Conservation (phyloP, 768 basidiomycete genomes). For the Kwoniella heveanensis region DNA sequence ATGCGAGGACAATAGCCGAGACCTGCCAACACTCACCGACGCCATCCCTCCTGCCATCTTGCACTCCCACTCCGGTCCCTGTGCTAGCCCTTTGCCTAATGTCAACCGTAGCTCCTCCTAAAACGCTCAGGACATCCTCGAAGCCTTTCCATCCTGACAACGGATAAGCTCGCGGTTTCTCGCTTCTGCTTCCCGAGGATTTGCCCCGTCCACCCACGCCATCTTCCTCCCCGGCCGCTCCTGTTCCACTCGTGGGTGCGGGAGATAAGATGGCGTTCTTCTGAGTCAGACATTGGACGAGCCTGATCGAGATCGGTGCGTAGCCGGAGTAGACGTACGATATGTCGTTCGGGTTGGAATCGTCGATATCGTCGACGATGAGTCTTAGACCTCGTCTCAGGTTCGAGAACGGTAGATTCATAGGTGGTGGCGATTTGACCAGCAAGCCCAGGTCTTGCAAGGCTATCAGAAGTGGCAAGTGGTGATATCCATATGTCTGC, state of each 20-base stretch:
- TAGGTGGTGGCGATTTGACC: constrained; percentile 65
- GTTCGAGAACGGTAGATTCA: constrained; percentile 66
- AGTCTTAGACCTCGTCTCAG: constrained; percentile 83
- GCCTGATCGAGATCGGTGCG: constrained; percentile 85
- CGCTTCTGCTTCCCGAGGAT: constrained; percentile 51
- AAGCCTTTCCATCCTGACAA: constrained; percentile 97
- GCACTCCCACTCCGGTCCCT: not conserved
- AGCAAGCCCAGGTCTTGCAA: constrained; percentile 59
- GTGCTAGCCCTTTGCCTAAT: constrained; percentile 58
- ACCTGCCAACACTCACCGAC: constrained; percentile 17
- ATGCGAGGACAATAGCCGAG: not conserved
- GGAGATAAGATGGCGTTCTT: constrained; percentile 74
- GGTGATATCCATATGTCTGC: constrained; percentile 75
- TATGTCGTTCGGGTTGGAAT: constrained; percentile 77
- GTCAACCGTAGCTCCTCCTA: constrained; percentile 87
- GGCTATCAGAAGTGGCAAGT: constrained; percentile 58
- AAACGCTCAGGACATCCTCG: constrained; percentile 78
- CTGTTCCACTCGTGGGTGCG: constrained; percentile 8
- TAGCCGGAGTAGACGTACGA: constrained; percentile 96
- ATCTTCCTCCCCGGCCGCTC: constrained; percentile 57
- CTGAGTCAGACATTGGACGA: constrained; percentile 90
- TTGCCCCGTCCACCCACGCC: constrained; percentile 56
- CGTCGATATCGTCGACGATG: constrained; percentile 81
- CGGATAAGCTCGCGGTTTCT: constrained; percentile 76
- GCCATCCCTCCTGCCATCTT: constrained; percentile 21